These are phyloP conservation scores for Globisporangium irregulare DNA, from an alignment of 352 stramenopile species.

Conservation along the genomic window DNA sequence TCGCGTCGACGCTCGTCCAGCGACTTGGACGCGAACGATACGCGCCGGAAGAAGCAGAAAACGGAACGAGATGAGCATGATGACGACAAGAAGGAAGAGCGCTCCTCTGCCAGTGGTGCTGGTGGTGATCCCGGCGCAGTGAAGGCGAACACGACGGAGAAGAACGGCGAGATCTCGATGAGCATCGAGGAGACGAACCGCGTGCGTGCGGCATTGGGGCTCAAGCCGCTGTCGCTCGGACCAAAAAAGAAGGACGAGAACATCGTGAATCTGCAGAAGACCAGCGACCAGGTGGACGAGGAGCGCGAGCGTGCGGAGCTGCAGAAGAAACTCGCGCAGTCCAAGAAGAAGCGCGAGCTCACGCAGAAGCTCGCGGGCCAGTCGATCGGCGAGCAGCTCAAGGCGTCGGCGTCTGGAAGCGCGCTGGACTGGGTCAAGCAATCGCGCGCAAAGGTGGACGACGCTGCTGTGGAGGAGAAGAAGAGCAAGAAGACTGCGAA, in stretches of 20 bases:
- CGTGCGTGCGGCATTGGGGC: conserved; percentile 57
- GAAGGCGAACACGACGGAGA: conserved; percentile 38
- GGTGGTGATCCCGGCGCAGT: not conserved
- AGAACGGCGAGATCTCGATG: conserved; percentile 80
- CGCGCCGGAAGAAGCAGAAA: conserved; percentile 1
- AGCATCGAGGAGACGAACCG: conserved; percentile 84
- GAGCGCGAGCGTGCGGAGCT: conserved; percentile 48
- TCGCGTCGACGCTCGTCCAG: conserved; percentile 12
- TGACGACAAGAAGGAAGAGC: not conserved
- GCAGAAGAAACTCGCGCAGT: conserved; percentile 59
- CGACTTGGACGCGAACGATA: conserved; percentile 12
- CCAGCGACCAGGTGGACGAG: conserved; percentile 41
- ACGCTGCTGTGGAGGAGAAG: not conserved
- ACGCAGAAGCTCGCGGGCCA: conserved; percentile 65
- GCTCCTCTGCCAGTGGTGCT: not conserved
- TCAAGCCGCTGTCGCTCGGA: conserved; percentile 67
- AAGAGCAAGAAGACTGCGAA: conserved; percentile 10
- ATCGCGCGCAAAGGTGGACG: conserved; percentile 24
- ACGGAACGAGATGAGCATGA: not conserved
- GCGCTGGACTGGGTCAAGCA: conserved; percentile 79
- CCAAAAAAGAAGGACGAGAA: conserved; percentile 43
- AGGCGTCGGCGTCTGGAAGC: conserved; percentile 25
- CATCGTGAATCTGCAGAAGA: conserved; percentile 71
- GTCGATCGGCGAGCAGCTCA: conserved; percentile 73
- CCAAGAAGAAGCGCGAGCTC: conserved; percentile 65